Evolutionary conservation across 495 filamentous ascomycete genomes (phyloP).

Genomic region (Penicillium maclennaniae): DNA sequence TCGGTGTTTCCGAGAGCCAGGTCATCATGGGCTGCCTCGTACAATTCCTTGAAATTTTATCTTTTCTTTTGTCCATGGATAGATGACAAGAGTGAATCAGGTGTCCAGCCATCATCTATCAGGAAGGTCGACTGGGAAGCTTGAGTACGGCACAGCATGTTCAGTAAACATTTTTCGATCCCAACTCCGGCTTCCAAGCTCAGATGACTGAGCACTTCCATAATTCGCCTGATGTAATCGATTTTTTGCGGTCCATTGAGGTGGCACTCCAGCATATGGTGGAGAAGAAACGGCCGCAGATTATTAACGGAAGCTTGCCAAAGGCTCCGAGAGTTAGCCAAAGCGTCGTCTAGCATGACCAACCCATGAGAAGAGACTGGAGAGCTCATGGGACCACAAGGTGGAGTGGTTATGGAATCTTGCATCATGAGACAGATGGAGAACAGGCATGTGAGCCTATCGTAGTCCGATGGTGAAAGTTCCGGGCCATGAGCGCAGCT

Average conservation of each 20-base stretch:
- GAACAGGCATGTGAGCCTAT: slow-evolving; percentile 21
- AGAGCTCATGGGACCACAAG: not conserved
- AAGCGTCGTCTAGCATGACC: slow-evolving; percentile 10
- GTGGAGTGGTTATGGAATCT: slow-evolving; percentile 18
- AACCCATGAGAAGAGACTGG: slow-evolving; percentile 3
- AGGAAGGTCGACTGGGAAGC: slow-evolving; percentile 2
- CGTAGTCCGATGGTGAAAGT: slow-evolving; percentile 10
- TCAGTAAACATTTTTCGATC: slow-evolving; percentile 29
- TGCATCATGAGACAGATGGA: slow-evolving; percentile 25
- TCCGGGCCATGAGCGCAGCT: not conserved
- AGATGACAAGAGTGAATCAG: slow-evolving; percentile 27
- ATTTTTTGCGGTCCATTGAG: slow-evolving; percentile 10
- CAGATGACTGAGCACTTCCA: slow-evolving; percentile 18
- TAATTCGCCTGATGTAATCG: slow-evolving; percentile 20
- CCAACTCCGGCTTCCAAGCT: slow-evolving; percentile 24
- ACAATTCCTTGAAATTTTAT: not conserved
- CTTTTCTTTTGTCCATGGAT: slow-evolving; percentile 15
- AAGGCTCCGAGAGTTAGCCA: slow-evolving; percentile 2
- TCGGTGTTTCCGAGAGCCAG: not conserved
- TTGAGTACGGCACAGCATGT: slow-evolving; percentile 19
- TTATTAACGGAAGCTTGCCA: slow-evolving; percentile 17
- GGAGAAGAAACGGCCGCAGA: slow-evolving; percentile 17
- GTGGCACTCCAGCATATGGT: slow-evolving; percentile 9
- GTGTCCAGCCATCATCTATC: slow-evolving; percentile 22
- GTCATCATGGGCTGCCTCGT: not conserved